phyloP scores from a whole-genome alignment of 108 stramenopile genomes.

The Skeletonema tropicum region DNA sequence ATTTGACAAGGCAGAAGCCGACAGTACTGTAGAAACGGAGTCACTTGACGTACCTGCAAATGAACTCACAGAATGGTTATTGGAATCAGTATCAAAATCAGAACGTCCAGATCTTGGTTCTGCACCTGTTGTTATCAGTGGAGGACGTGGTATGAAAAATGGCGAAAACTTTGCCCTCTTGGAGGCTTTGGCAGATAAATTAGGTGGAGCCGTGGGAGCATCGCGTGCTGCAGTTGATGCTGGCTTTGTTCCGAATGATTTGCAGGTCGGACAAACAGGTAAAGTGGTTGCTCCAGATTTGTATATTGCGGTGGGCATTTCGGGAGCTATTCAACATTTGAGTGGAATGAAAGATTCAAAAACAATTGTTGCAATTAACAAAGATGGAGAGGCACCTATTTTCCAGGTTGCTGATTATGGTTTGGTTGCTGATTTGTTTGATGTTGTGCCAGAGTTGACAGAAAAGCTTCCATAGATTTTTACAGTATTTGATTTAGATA shows the following conservation, averaged over 20 bases:
- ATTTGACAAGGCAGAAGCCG: constrained; percentile 94
- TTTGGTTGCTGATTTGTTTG: constrained; percentile 94
- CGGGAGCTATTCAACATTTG: constrained; percentile 99
- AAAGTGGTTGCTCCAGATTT: constrained; percentile 97
- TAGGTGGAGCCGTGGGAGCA: constrained; percentile 95
- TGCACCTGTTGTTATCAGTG: constrained; percentile 93
- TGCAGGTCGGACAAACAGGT: constrained; percentile 99
- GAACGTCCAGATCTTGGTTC: constrained; percentile 94
- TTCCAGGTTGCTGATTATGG: constrained; percentile 99
- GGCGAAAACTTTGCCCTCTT: constrained; percentile 96
- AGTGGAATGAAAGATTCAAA: constrained; percentile 99
- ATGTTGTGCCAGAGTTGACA: constrained; percentile 96
- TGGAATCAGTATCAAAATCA: constrained; percentile 77
- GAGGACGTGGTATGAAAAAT: constrained; percentile 96
- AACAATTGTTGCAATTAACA: constrained; percentile 99
- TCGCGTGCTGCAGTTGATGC: constrained; percentile 98
- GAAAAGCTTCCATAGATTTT: constrained; percentile 62
- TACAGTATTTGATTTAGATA: neutral
- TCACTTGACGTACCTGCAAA: constrained; percentile 57
- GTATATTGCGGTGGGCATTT: constrained; percentile 97
- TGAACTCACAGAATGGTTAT: constrained; percentile 65
- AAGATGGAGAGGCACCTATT: constrained; percentile 99
- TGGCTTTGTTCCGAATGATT: constrained; percentile 97
- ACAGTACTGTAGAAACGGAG: constrained; percentile 68
- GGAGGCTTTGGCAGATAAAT: constrained; percentile 94